These are phyloP conservation scores for Gossypium davidsonii DNA, from an alignment of 441 rosid genomes.

Conservation along the genomic window DNA sequence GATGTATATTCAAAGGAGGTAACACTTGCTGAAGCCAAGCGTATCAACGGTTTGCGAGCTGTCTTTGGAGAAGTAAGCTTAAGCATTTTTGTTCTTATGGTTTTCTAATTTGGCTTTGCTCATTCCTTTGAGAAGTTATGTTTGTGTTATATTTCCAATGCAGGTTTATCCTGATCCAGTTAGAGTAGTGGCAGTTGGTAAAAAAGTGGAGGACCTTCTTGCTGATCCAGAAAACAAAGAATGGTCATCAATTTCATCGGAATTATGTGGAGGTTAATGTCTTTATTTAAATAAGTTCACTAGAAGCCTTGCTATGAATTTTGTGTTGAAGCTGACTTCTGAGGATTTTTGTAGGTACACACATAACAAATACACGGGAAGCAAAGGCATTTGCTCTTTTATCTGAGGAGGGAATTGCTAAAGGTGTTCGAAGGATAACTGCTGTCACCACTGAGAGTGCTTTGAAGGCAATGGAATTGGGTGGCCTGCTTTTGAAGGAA, in stretches of 20 bases:
- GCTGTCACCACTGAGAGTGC: slow-evolving; percentile 84
- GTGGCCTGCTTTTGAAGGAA: slow-evolving; percentile 59
- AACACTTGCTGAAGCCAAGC: slow-evolving; percentile 71
- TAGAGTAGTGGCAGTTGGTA: slow-evolving; percentile 90
- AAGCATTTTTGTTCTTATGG: background rate
- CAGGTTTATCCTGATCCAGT: slow-evolving; percentile 98
- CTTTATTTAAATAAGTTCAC: background rate
- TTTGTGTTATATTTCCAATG: slow-evolving; percentile 15
- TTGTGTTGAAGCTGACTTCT: slow-evolving; percentile 17
- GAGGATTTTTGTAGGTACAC: slow-evolving; percentile 50
- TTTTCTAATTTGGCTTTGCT: slow-evolving; percentile 9
- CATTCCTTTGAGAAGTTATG: background rate
- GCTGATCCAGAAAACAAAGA: slow-evolving; percentile 75
- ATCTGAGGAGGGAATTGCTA: slow-evolving; percentile 94
- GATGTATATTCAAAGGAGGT: slow-evolving; percentile 78
- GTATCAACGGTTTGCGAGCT: slow-evolving; percentile 77
- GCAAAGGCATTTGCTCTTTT: slow-evolving; percentile 92
- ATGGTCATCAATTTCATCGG: slow-evolving; percentile 71
- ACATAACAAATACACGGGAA: slow-evolving; percentile 82
- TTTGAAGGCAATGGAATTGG: slow-evolving; percentile 59
- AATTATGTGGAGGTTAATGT: slow-evolving; percentile 85
- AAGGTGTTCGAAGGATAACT: slow-evolving; percentile 82
- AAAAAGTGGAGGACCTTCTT: slow-evolving; percentile 69
- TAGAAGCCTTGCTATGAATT: slow-evolving; percentile 11
- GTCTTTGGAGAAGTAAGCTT: slow-evolving; percentile 93